phyloP scores from a whole-genome alignment of 2,329 filamentous ascomycete species.

The Teratosphaeria pseudoeucalypti region DNA sequence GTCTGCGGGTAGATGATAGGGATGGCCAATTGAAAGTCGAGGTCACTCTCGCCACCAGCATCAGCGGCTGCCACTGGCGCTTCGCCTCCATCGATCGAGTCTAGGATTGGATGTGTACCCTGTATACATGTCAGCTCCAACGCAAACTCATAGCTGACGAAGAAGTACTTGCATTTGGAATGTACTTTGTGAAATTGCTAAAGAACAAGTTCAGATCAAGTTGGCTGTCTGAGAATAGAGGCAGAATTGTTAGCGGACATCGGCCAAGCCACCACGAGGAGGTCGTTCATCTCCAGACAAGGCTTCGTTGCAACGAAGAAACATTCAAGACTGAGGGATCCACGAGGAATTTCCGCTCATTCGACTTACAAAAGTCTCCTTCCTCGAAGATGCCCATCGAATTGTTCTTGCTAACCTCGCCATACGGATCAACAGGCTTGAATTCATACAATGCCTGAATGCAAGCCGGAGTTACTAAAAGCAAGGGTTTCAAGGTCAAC shows the following conservation, averaged over 20 bases:
- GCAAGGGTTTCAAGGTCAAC: too few species aligned
- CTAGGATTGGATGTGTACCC: slow-evolving; percentile 5
- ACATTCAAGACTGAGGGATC: background rate
- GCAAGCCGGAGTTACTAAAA: slow-evolving; percentile 13
- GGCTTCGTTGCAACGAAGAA: too few species aligned
- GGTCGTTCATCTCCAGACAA: background rate
- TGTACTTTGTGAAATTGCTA: slow-evolving; percentile 16
- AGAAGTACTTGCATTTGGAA: slow-evolving; percentile 5
- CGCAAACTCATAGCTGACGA: too few species aligned
- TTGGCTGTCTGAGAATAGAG: background rate
- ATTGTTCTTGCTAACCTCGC: slow-evolving; percentile 11
- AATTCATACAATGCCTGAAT: slow-evolving; percentile 16
- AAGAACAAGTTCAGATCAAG: slow-evolving; percentile 35
- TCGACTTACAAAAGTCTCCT: slow-evolving; percentile 25
- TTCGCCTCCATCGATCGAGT: slow-evolving; percentile 12
- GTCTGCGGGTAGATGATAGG: slow-evolving; percentile 44
- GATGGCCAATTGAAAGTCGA: slow-evolving; percentile 42
- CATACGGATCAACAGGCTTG: slow-evolving; percentile 8
- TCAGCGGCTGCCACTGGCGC: slow-evolving; percentile 20
- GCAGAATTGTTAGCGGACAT: background rate
- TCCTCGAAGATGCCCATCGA: slow-evolving; percentile 34
- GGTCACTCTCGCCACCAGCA: slow-evolving; percentile 30
- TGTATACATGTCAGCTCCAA: background rate
- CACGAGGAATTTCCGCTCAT: background rate
- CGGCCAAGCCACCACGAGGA: background rate